Evolutionary conservation across 2,329 filamentous ascomycete genomes (phyloP), one percentile per base, ranked within the genome.

Genomic region (Pestalotiopsis sp.): DNA sequence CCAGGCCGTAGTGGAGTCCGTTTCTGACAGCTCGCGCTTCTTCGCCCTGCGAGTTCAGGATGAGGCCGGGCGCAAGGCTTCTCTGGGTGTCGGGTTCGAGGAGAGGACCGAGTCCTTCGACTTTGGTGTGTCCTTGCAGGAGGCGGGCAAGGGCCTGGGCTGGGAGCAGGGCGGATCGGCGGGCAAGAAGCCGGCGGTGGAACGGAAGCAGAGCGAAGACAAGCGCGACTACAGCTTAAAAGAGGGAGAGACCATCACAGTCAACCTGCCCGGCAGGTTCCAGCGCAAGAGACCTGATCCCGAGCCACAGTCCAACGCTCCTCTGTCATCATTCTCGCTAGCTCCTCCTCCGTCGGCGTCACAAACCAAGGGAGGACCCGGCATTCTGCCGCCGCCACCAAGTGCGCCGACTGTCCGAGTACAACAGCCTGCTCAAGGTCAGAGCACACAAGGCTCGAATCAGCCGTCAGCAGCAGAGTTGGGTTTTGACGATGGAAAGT

Each of bases 101-200:
- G 93, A 97, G 80, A 85, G 94, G 64, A 90, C 89, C 75, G 93
- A 95, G 74, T 93, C 94, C 1, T 95, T 97, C 74, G 94, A 97
- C 77, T 94, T 97, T 75, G 88, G 89, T 70, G 92, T 97, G 65
- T 88, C 91, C 17, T 82, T 97, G 77, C 92, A 95, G 80, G 93
- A 96, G 79, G 91, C 91, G 23, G 85, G 92, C 74, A 91, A 92
- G 79, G 88, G 90, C 1, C 80, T 95, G 6, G 91, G 89, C 0
- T 84, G 92, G 76, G 87, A 89, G 14, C 82, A 83, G 41, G 77
- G 76, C 59, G 80, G 76, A 7, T 76, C 75, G 25, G 74, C 77
- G 25, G 72, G 76, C 73, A 78, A 80, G 73, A 80, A 80, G 57
- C 72, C 75, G 0, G 77, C 77, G 4, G 74, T 76, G 17, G 80